These are phyloP conservation scores for Purshia tridentata DNA, from an alignment of 306 rosid species.

Conservation along the genomic window DNA sequence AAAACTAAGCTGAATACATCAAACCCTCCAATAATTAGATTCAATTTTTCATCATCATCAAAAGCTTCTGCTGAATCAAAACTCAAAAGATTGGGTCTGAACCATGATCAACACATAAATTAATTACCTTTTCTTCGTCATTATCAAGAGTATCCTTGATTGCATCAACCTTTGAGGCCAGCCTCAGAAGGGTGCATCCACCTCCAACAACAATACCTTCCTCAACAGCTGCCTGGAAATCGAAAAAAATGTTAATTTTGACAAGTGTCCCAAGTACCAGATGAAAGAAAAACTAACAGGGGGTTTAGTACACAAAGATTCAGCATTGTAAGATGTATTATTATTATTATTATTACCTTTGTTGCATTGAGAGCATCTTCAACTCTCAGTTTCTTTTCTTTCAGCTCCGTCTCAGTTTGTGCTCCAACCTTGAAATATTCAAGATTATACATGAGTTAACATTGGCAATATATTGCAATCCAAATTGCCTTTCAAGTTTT, in stretches of 20 bases:
- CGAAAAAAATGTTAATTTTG: neutral
- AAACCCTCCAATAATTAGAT: neutral
- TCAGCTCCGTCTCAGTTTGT: constrained; percentile 99
- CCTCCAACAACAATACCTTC: constrained; percentile 99
- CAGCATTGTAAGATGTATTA: neutral
- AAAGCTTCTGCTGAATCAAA: neutral
- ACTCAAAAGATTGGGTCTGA: neutral
- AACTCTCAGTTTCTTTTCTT: constrained; percentile 94
- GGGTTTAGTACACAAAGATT: neutral
- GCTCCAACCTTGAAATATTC: constrained; percentile 74
- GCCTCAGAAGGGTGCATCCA: constrained; percentile 92
- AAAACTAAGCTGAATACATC: neutral
- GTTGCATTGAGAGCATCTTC: constrained; percentile 99
- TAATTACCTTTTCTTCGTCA: constrained; percentile 87
- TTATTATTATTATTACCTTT: constrained; percentile 75
- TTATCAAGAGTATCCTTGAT: constrained; percentile 75
- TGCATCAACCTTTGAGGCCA: constrained; percentile 91
- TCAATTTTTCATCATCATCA: neutral
- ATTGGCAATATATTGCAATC: neutral
- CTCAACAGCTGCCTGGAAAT: constrained; percentile 91
- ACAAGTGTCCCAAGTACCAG: neutral
- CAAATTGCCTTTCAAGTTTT: neutral
- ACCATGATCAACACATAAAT: neutral
- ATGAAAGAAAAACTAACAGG: neutral
- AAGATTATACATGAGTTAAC: neutral